Base-by-base conservation (phyloP, 2,329 filamentous ascomycete species). In the Eutypa lata region DNA sequence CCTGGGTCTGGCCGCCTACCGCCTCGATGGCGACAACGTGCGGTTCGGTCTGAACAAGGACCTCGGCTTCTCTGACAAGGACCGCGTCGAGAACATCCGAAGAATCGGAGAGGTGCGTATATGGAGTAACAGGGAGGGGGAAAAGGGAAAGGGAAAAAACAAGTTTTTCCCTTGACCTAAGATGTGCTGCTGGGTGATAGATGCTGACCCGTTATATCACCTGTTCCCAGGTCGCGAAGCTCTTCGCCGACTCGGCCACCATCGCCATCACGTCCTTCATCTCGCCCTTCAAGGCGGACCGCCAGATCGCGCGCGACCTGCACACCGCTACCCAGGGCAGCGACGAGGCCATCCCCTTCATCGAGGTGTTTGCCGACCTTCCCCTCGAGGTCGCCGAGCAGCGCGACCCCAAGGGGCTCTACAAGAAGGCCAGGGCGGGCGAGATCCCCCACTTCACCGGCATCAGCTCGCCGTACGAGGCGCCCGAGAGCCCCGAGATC, bases 1-100 rank as follows among this genome's bases (percentile, higher is more conserved):
- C 72, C 81, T 90, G 11, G 88, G 87, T 43, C 78, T 94, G 49
- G 78, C 87, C 52, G 89, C 92, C 55, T 99, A 99, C 82, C 87
- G 94, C 50, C 87, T 99, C 28, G 94, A 99, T 74, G 94, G 93
- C 67, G 94, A 99, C 82, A 99, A 99, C 75, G 88, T 99, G 61
- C 93, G 94, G 56, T 97, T 97, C 77, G 94, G 94, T 16, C 82
- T 99, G 62, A 99, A 97, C 84, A 96, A 95, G 76, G 93, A 97
- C 77, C 83, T 99, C 11, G 93, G 93, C 16, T 99, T 97, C 79
- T 89, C 85, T 59, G 93, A 96, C 69, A 84, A 86, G 68, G 92
- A 97, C 78, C 86, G 94, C 64, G 95, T 93, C 70, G 94, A 99
- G 81, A 99, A 99, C 78, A 99, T 99, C 70, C 86, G 94, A 56